Evolutionary conservation across 2,329 filamentous ascomycete genomes (phyloP), one percentile per base, ranked within the genome.

Genomic region (Cytospora piceae): DNA sequence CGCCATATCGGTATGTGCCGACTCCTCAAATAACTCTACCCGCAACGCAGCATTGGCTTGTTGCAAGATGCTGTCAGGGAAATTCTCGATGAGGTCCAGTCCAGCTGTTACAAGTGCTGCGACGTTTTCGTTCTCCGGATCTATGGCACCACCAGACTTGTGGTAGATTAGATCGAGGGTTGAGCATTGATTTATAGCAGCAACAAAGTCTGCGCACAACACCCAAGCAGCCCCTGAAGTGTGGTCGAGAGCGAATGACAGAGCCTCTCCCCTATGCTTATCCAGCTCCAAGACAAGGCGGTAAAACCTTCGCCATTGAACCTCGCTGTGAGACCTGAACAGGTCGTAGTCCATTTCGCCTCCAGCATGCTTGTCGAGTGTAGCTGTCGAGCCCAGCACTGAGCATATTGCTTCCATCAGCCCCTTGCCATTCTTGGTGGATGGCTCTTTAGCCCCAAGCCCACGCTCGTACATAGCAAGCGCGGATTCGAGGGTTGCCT

Each of bases 291-390:
- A 83, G 22, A 96, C 84, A 22, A 98, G 83, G 37, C 93, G 88
- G 79, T 93, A 97, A 77, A 96, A 96, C 59, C 91, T 87, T 69
- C 91, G 88, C 95, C 95, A 99, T 75, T 97, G 93, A 14, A 86
- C 84, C 73, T 95, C 90, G 61, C 90, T 88, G 37, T 92, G 88
- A 39, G 83, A 80, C 64, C 90, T 85, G 74, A 94, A 95, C 65
- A 89, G 84, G 29, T 90, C 87, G 71, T 92, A 92, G 72, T 96
- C 90, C 77, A 92, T 87, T 32, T 84, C 85, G 17, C 87, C 87
- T 17, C 87, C 83, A 12, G 86, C 79, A 34, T 80, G 82, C 62
- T 87, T 87, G 54, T 86, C 84, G 42, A 94, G 79, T 0, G 85
- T 83, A 17, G 91, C 87, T 14, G 90, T 90, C 8, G 87, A 85